Percentiles rank a stretch among this genome's conserved stretches.
phyloP scores from a whole-genome alignment of 2,329 filamentous ascomycete species.

The Shiraia sp. region DNA sequence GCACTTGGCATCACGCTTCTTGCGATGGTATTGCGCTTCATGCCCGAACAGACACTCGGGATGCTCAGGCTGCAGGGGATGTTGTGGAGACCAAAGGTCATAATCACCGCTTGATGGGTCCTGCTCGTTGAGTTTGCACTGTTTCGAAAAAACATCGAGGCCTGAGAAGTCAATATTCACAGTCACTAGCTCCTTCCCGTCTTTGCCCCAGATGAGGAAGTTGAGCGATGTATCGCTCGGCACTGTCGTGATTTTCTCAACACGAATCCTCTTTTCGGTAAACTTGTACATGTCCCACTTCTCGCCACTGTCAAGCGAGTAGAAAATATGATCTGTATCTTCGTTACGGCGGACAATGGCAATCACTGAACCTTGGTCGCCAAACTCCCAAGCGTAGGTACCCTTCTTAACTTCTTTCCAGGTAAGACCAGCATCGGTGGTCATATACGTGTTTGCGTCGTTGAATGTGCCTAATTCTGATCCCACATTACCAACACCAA shows the following conservation, averaged over 20 bases:
- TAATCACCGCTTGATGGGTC: conserved; percentile 71
- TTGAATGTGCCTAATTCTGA: conserved; percentile 66
- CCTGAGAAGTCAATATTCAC: conserved; percentile 89
- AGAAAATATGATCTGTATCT: conserved; percentile 70
- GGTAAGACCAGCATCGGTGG: conserved; percentile 82
- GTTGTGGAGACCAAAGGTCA: conserved; percentile 82
- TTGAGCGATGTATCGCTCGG: conserved; percentile 88
- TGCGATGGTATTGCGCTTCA: conserved; percentile 84
- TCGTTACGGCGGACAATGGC: conserved; percentile 77
- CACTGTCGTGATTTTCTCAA: conserved; percentile 83
- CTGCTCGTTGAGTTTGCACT: conserved; percentile 71
- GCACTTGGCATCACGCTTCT: conserved; percentile 77
- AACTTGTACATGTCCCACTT: conserved; percentile 81
- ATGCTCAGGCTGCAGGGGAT: conserved; percentile 75
- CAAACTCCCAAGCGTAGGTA: conserved; percentile 89
- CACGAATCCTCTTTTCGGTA: conserved; percentile 66
- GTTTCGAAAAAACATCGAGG: conserved; percentile 63
- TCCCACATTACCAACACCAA: conserved; percentile 91
- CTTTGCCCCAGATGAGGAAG: conserved; percentile 84
- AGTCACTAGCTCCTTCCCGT: conserved; percentile 63
- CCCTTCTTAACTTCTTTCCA: conserved; percentile 90
- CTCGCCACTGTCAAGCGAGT: conserved; percentile 78
- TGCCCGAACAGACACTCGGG: conserved; percentile 92
- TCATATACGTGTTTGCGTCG: conserved; percentile 88
- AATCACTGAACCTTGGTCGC: conserved; percentile 91